Base-by-base conservation (phyloP, 2,329 filamentous ascomycete genomes). In the Talaromyces sp. region DNA sequence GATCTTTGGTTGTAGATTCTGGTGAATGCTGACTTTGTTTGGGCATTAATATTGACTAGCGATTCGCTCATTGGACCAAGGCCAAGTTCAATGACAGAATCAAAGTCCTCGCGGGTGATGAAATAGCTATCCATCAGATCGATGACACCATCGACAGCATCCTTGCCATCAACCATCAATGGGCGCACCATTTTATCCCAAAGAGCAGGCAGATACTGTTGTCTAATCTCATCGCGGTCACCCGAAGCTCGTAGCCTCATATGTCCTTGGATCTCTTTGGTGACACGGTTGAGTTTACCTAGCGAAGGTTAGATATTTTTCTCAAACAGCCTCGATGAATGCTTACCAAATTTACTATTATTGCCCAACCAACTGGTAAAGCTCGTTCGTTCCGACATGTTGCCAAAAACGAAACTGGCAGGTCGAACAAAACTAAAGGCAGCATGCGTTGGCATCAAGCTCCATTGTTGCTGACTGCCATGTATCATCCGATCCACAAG, bases 401-500 rank as follows among this genome's bases (percentile, higher is more conserved):
- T 89, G 47, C 95, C 95, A 60, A 92, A 87, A 11, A 95, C 84
- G 73, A 90, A 97, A 76, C 92, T 97, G 8, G 95, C 90, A 4
- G 95, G 95, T 31, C 91, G 85, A 27, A 99, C 94, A 63, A 96
- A 96, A 74, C 93, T 97, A 81, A 98, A 97, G 45, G 97, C 85
- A 31, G 93, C 95, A 77, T 99, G 95, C 1, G 92, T 90, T 14
- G 95, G 95, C 95, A 99, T 99, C 67, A 99, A 81, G 74, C 91
- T 95, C 95, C 95, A 99, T 68, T 99, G 95, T 75, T 99, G 95
- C 75, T 99, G 95, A 52, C 92, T 92, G 31, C 95, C 95, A 76
- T 99, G 95, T 66, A 99, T 99, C 94, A 99, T 97, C 61, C 92
- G 87, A 77, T 99, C 95, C 2, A 98, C 92, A 41, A 99, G 82